phyloP scores from a whole-genome alignment of 495 filamentous ascomycete genomes.

The Aspergillus cavernicola region DNA sequence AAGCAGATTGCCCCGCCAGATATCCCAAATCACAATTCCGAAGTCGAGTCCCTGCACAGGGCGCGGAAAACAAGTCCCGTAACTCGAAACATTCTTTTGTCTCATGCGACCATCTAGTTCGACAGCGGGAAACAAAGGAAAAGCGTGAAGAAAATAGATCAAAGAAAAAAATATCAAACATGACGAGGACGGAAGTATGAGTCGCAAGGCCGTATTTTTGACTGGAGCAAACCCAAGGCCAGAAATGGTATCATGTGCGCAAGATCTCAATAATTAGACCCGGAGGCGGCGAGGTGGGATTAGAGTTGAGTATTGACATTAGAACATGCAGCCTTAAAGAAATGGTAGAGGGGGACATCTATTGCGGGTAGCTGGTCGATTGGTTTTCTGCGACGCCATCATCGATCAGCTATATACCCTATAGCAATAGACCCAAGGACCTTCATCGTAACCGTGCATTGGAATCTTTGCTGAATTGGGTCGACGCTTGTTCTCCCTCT shows the following conservation, averaged over 20 bases:
- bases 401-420: slow-evolving; percentile 28
- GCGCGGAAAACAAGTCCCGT: slow-evolving; percentile 13
- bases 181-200: slow-evolving; percentile 29
- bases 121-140: slow-evolving; percentile 11
- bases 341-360: slow-evolving; percentile 26
- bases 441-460: slow-evolving; percentile 11
- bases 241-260: slow-evolving; percentile 44
- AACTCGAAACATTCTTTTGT: too few relatives aligned
- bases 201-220: slow-evolving; percentile 36
- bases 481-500: slow-evolving; percentile 9
- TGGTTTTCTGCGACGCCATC: slow-evolving; percentile 37
- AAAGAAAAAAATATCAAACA: slow-evolving; percentile 25
- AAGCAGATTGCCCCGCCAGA: slow-evolving; percentile 24
- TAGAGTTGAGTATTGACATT: slow-evolving; percentile 37
- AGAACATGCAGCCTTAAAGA: slow-evolving; percentile 29
- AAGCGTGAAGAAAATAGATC: background rate
- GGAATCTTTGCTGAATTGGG: slow-evolving; percentile 2
- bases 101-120: slow-evolving; percentile 34
- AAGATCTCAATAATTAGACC: slow-evolving; percentile 35
- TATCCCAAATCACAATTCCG: slow-evolving; percentile 20
- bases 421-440: slow-evolving; percentile 24
- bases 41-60: slow-evolving; percentile 18
- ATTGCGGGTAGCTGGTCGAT: slow-evolving; percentile 45
- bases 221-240: slow-evolving; percentile 33
- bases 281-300: slow-evolving; percentile 35